These are phyloP conservation scores for Septoria linicola DNA, from an alignment of 2,329 filamentous ascomycete species.

Conservation along the genomic window DNA sequence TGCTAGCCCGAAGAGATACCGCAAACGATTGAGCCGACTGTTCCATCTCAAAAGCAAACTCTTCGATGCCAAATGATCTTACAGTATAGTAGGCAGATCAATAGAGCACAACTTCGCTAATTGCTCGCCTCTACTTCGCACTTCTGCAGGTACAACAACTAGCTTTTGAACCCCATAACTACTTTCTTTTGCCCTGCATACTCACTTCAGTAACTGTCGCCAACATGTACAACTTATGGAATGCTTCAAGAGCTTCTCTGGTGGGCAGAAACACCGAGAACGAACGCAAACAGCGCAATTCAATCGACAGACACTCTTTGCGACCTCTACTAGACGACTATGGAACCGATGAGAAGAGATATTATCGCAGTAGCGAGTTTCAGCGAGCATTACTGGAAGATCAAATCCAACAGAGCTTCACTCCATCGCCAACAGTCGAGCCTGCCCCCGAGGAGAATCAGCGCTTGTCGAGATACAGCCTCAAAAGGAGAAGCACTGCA, in stretches of 20 bases:
- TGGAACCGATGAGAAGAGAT: slow-evolving; percentile 19
- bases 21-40: too few relatives aligned
- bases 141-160: too few relatives aligned
- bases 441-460: slow-evolving; percentile 1
- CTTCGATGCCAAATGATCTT: too few relatives aligned
- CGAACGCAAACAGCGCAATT: slow-evolving; percentile 12
- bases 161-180: too few relatives aligned
- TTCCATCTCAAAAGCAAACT: too few relatives aligned
- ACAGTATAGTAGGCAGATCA: too few relatives aligned
- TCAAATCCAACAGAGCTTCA: slow-evolving; percentile 17
- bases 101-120: too few relatives aligned
- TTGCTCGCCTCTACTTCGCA: too few relatives aligned
- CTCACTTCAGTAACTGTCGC: background rate
- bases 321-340: slow-evolving; percentile 15
- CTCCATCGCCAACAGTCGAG: background rate
- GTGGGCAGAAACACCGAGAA: background rate
- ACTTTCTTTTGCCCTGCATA: too few relatives aligned
- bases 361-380: slow-evolving; percentile 25
- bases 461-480: slow-evolving; percentile 12
- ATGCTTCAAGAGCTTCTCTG: background rate
- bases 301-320: slow-evolving; percentile 16
- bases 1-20: too few relatives aligned
- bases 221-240: slow-evolving; percentile 9
- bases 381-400: slow-evolving; percentile 24
- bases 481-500: slow-evolving; percentile 7